Base-by-base conservation (phyloP, 192 early-diverging fungal species). In the Funneliformis geosporum region DNA sequence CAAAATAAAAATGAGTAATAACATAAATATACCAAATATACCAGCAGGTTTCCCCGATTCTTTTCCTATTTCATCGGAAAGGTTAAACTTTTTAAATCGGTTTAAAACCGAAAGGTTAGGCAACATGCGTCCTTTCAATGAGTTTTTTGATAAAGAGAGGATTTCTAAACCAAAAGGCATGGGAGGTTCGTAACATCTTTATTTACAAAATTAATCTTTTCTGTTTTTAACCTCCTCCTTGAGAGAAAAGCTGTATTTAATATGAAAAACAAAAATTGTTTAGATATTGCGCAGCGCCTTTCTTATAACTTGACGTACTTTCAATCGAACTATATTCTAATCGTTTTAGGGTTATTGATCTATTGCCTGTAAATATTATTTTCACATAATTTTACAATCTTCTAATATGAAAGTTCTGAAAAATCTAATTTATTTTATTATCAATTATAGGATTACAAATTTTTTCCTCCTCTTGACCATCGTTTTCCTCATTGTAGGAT, bases 251-350 rank as follows among this genome's bases (percentile, higher is more conserved):
- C n/a, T n/a, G n/a, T n/a, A n/a, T n/a, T n/a, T n/a, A n/a, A n/a
- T n/a, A n/a, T n/a, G n/a, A 42, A n/a, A 40, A 65, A 2, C n/a
- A 2, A 27, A 76, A 7, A 2, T 78, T 60, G 25, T 60, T 70
- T 81, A 86, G 85, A 39, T 67, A 75, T 86, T 60, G 83, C 86
- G 25, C 81, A 83, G 27, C 76, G 79, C 68, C 76, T 80, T 83
- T 89, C 86, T 74, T 89, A 90, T 70, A 91, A 91, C 78, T 76
- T 91, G 21, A 82, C 80, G 40, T 87, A 91, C 64, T 91, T 88
- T 79, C 88, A 90, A 70, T 83, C 84, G 40, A 91, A 91, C 81
- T 91, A 91, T 75, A 82, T 89, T 46, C 21, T 91, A 61, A 85
- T 91, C 59, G 79, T 91, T 68, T 46, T 90, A 23, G 88, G 81